phyloP scores from a whole-genome alignment of 768 basidiomycete species.

The Trametes elegans region DNA sequence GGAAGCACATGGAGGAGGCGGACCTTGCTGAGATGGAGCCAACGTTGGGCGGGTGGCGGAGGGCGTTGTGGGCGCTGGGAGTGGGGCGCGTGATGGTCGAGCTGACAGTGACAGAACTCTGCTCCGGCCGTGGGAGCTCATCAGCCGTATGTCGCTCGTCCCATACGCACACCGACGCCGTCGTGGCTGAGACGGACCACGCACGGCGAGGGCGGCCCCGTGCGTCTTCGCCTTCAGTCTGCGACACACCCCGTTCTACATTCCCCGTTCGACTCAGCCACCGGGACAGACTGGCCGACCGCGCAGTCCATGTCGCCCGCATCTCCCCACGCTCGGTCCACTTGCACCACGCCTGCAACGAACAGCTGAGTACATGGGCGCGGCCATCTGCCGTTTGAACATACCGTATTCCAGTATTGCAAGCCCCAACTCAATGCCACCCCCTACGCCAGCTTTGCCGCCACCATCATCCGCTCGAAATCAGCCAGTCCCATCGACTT shows the following conservation, averaged over 20 bases:
- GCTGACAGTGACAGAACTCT: slow-evolving; percentile 6
- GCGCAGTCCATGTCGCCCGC: too few species aligned
- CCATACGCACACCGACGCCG: too few species aligned
- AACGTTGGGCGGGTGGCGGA: not conserved
- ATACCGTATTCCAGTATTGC: too few species aligned
- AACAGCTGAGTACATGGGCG: too few species aligned
- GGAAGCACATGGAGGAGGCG: slow-evolving; percentile 3
- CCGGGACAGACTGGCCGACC: too few species aligned
- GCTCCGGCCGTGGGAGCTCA: slow-evolving; percentile 1
- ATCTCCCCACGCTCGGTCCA: not conserved
- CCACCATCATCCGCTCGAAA: slow-evolving; percentile 74
- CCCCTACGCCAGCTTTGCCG: slow-evolving; percentile 48
- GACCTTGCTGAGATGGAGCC: not conserved
- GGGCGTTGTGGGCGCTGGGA: not conserved
- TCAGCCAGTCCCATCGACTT: slow-evolving; percentile 65
- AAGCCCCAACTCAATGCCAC: too few species aligned
- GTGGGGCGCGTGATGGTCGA: not conserved
- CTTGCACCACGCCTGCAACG: not conserved
- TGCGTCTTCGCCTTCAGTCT: not conserved
- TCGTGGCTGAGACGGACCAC: too few species aligned
- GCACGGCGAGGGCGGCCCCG: not conserved
- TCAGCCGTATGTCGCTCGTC: too few species aligned
- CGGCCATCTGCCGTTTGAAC: too few species aligned
- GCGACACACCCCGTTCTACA: not conserved
- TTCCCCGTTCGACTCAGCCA: too few species aligned